phyloP scores from a whole-genome alignment of 306 rosid genomes.

The Malus sieversii region DNA sequence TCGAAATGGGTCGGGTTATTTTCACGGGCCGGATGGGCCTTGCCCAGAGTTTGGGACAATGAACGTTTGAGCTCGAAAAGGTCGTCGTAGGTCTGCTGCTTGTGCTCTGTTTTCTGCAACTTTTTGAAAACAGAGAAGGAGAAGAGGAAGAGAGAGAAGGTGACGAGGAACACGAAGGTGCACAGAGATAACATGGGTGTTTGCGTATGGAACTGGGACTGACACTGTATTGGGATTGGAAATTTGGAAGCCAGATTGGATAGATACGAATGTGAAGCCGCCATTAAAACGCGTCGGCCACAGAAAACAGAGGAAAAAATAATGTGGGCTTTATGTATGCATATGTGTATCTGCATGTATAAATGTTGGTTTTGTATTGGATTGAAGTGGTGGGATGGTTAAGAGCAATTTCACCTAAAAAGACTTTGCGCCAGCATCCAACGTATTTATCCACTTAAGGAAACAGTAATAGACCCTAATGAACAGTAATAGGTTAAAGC shows the following conservation, averaged over 20 bases:
- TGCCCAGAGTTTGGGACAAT: constrained; percentile 2
- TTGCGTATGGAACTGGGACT: constrained; percentile 6
- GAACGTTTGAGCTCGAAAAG: constrained; percentile 9
- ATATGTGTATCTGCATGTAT: not conserved
- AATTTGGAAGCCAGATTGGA: constrained; percentile 19
- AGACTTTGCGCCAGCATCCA: no score
- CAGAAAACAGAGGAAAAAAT: not conserved
- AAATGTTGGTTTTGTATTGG: not conserved
- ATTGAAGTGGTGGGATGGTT: not conserved
- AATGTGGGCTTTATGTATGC: not conserved
- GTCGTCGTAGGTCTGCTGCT: constrained; percentile 20
- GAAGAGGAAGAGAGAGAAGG: constrained; percentile 25
- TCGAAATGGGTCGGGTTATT: constrained; percentile 28
- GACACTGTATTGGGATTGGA: constrained; percentile 6
- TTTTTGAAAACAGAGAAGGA: constrained; percentile 26
- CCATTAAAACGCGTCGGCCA: constrained; percentile 47
- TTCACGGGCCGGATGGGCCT: not conserved
- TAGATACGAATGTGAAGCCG: constrained; percentile 23
- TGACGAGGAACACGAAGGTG: constrained; percentile 25
- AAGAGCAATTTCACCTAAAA: no score
- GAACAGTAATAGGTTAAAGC: no score
- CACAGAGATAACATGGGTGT: constrained; percentile 30
- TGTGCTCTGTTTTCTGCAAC: constrained; percentile 13
- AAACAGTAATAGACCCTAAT: no score
- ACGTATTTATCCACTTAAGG: no score